These are phyloP conservation scores for Fagopyrum esculentum DNA, from an alignment of 148 eudicot genomes.

Conservation along the genomic window DNA sequence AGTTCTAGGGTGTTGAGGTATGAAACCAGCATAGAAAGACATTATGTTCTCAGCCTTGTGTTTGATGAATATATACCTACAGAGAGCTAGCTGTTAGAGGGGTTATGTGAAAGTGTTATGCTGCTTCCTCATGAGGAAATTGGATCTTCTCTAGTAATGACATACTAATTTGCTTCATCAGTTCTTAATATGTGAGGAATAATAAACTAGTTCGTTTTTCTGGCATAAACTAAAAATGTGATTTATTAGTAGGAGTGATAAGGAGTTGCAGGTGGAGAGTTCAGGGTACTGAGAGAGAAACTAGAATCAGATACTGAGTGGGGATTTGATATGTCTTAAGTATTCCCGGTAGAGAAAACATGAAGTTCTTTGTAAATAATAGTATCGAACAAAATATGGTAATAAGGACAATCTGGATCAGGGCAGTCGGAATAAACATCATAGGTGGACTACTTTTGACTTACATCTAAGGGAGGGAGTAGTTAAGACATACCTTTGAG, in stretches of 20 bases:
- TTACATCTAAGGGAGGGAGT: background rate
- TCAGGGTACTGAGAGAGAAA: background rate
- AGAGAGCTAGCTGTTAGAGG: background rate
- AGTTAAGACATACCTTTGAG: background rate
- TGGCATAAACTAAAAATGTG: no score
- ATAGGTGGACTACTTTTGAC: background rate
- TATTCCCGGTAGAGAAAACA: background rate
- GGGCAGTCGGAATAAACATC: background rate
- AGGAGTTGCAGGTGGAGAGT: background rate
- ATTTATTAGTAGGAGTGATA: no score
- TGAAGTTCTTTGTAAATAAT: background rate
- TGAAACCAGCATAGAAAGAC: background rate
- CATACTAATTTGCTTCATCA: no score
- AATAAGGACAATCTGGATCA: background rate
- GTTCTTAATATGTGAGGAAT: no score
- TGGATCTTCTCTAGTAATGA: background rate
- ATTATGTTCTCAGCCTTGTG: background rate
- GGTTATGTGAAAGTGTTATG: background rate
- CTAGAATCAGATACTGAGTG: background rate
- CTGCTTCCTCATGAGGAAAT: background rate
- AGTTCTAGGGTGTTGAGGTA: background rate
- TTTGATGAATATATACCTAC: background rate
- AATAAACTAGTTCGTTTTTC: no score
- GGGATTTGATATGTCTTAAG: background rate
- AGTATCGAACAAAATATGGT: background rate